Percentiles rank a stretch among this genome's conserved stretches.
These are phyloP conservation scores for Suhomyces coccinellae DNA, from an alignment of 1,139 yeast genomes.

Conservation along the genomic window DNA sequence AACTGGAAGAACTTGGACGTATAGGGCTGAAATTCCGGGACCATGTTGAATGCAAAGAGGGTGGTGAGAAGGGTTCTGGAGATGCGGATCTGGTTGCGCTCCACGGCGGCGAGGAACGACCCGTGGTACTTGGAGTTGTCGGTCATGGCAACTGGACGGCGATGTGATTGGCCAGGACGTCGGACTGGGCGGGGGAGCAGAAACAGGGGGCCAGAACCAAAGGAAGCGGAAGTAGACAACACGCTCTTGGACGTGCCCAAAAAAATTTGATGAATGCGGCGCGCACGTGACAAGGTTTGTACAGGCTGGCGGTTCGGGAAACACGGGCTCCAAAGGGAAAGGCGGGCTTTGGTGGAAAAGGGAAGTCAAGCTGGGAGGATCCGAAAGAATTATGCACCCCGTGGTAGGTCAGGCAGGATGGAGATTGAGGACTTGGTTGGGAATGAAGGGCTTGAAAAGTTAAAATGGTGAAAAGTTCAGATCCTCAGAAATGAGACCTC, in stretches of 20 bases:
- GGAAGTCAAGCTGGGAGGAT: too few species aligned
- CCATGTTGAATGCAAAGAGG: slow-evolving; percentile 30
- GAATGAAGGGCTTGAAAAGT: too few species aligned
- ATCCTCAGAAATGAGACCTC: too few species aligned
- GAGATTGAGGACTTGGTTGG: too few species aligned
- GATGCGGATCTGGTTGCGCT: slow-evolving; percentile 42
- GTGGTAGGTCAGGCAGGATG: too few species aligned
- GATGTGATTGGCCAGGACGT: too few species aligned
- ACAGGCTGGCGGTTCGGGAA: background rate
- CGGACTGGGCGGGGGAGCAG: background rate
- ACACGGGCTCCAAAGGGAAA: background rate
- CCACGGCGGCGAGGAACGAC: slow-evolving; percentile 33
- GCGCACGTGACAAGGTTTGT: too few species aligned
- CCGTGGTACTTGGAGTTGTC: slow-evolving; percentile 8
- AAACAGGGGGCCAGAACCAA: background rate
- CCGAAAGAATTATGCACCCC: too few species aligned
- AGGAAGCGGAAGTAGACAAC: slow-evolving; percentile 4
- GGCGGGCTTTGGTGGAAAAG: too few species aligned
- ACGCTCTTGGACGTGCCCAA: background rate
- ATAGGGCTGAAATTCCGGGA: slow-evolving; percentile 23
- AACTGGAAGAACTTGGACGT: slow-evolving; percentile 49
- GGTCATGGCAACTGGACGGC: background rate
- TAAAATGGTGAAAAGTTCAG: too few species aligned
- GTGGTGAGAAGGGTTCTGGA: slow-evolving; percentile 31
- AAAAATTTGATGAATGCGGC: slow-evolving; percentile 1